A percentile compares a stretch with the other conserved stretches of the same genome.
phyloP scores from a whole-genome alignment of 257 asterid genomes.

The Fraxinus excelsior region DNA sequence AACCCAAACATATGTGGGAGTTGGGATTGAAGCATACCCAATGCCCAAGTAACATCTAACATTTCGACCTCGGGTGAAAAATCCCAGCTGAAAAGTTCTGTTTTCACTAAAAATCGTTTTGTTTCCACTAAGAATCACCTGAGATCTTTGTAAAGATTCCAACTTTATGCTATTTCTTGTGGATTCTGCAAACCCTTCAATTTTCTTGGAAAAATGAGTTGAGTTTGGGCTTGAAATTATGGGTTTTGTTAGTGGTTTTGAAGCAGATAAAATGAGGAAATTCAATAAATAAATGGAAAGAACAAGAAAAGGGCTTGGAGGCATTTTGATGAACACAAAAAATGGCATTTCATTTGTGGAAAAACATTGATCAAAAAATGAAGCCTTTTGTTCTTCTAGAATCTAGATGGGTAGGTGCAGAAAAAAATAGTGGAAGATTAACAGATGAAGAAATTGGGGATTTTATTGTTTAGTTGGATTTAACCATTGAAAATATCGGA shows the following conservation, averaged over 20 bases:
- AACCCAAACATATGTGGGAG: slow-evolving; percentile 70
- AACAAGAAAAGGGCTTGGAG: slow-evolving; percentile 23
- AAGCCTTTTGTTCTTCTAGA: background rate
- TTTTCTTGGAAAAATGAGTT: slow-evolving; percentile 20
- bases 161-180: slow-evolving; percentile 33
- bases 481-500: slow-evolving; percentile 16
- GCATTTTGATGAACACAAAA: slow-evolving; percentile 7
- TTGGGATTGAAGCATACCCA: slow-evolving; percentile 70
- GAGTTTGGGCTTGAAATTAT: slow-evolving; percentile 21
- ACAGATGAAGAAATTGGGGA: background rate
- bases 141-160: slow-evolving; percentile 34
- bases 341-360: slow-evolving; percentile 34
- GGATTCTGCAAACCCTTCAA: slow-evolving; percentile 18
- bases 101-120: slow-evolving; percentile 48
- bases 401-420: slow-evolving; percentile 22
- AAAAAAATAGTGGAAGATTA: slow-evolving; percentile 21
- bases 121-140: slow-evolving; percentile 49
- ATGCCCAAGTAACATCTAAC: slow-evolving; percentile 70
- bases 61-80: slow-evolving; percentile 52
- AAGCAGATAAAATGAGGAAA: slow-evolving; percentile 26
- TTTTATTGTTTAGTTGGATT: background rate
- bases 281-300: slow-evolving; percentile 26
- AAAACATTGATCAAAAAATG: slow-evolving; percentile 14
- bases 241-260: slow-evolving; percentile 29
- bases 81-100: slow-evolving; percentile 56